phyloP scores from a whole-genome alignment of 768 basidiomycete species.

The Boletus insuetus region DNA sequence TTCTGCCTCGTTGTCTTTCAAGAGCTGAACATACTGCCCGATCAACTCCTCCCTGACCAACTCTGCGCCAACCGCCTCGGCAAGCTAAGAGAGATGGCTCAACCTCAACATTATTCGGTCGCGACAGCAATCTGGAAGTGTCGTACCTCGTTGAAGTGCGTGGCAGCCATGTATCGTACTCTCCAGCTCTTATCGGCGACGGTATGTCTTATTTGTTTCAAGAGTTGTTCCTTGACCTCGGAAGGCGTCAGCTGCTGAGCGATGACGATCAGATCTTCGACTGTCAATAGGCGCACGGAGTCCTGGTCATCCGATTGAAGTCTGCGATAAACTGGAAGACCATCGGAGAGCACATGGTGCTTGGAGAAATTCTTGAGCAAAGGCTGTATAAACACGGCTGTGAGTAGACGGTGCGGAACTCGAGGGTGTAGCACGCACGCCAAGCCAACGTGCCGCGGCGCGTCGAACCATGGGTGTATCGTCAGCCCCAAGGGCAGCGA shows the following conservation, averaged over 20 bases:
- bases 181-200: conserved; percentile 98
- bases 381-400: conserved; percentile 45
- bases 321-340: conserved; percentile 88
- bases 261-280: conserved; percentile 93
- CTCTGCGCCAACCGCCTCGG: conserved; percentile 85
- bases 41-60: conserved; percentile 93
- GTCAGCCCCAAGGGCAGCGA: conserved; percentile 77
- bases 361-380: conserved; percentile 78
- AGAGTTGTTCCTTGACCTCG: conserved; percentile 89
- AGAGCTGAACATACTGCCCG: conserved; percentile 84
- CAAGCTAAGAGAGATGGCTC: conserved; percentile 52
- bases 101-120: not conserved
- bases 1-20: conserved; percentile 99
- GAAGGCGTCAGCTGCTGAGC: conserved; percentile 77
- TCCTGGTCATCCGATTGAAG: conserved; percentile 97
- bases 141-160: conserved; percentile 89
- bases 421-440: conserved; percentile 54
- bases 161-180: conserved; percentile 98
- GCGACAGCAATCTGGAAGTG: not conserved
- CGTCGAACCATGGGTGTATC: conserved; percentile 99
- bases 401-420: conserved; percentile 7
- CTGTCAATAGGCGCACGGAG: conserved; percentile 92
- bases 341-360: conserved; percentile 79
- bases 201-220: conserved; percentile 84
- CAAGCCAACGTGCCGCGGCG: conserved; percentile 94